phyloP scores from a whole-genome alignment of 2,329 filamentous ascomycete genomes.

The Chalara sp. region DNA sequence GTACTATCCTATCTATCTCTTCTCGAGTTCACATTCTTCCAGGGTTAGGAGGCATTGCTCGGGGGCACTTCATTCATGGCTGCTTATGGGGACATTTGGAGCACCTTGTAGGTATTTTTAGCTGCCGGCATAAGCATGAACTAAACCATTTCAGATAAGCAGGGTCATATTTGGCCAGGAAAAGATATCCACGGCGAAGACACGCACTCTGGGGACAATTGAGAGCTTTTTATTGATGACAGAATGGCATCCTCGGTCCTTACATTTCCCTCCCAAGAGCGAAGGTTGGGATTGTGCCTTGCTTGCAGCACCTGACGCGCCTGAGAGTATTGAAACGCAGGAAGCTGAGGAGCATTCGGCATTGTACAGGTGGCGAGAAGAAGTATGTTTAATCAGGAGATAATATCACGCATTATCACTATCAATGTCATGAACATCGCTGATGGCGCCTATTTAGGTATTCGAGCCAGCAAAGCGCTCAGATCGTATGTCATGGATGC shows the following conservation, averaged over 20 bases:
- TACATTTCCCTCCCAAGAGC: conserved; percentile 45
- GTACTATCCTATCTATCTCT: conserved; percentile 47
- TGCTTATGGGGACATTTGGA: conserved; percentile 48
- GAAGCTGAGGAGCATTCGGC: conserved; percentile 9
- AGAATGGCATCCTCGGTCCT: conserved; percentile 48
- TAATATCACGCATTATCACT: too few relatives aligned
- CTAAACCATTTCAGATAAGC: conserved; percentile 28
- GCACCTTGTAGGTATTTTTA: conserved; percentile 27
- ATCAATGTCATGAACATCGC: too few relatives aligned
- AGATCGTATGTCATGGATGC: conserved; percentile 54
- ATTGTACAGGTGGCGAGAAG: conserved; percentile 26
- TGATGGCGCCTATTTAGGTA: conserved; percentile 23
- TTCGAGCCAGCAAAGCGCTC: conserved; percentile 46
- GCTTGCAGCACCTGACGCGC: conserved; percentile 23
- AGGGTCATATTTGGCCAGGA: conserved; percentile 47
- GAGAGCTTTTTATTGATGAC: conserved; percentile 46
- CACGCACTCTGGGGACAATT: conserved; percentile 43
- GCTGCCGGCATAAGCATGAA: too few relatives aligned
- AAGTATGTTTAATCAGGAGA: not conserved
- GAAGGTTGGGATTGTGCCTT: conserved; percentile 51
- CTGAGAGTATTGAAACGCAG: not conserved
- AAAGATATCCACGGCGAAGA: conserved; percentile 41
- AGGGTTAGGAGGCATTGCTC: conserved; percentile 36
- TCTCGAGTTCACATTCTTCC: conserved; percentile 41
- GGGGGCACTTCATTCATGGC: conserved; percentile 46